Base-by-base conservation (phyloP, 2,329 filamentous ascomycete species). In the Zasmidium angulare region DNA sequence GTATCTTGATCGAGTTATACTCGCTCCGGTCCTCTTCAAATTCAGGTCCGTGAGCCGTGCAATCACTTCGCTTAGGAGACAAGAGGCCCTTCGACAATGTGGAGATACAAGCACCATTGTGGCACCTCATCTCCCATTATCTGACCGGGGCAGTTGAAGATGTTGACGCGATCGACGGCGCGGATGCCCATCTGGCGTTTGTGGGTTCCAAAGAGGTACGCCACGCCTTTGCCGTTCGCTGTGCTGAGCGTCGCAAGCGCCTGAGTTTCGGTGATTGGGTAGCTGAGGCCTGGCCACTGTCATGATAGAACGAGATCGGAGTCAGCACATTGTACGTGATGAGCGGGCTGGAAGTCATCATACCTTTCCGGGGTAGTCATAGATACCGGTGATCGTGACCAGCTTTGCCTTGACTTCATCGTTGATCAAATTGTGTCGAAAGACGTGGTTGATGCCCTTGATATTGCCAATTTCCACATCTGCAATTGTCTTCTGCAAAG, bases 281-380 rank as follows among this genome's bases (percentile, higher is more conserved):
- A 58, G 12, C 22, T 49, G 9, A 49, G 21, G 23, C 56, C 56
- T 2, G 56, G 56, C 56, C 56, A 58, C 56, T 58, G 43, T 29
- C 43, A 29, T 24, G 23, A 21, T 19, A 2, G n/a, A 21, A 56
- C 24, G 29, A 24, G 21, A 3, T 12, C 14, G 9, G 3, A 1
- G 22, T 19, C 6, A 51, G 29, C 11, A 20, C 4, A n/a, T 50
- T 2, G 26, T 29, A 22, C 23, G 2, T n/a, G 47, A 19, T 48
- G 46, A 19, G 40, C 22, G n/a, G 46, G 31, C 11, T 49, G 7
- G n/a, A 17, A n/a, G 19, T 20, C 17, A 23, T 20, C 22, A 11
- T 24, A 24, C n/a, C 20, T 26, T 24, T 17, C 7, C 22, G 6
- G 50, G 31, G 26, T 36, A 43, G 36, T 43, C 36, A 43, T 43